Evolutionary conservation across 768 basidiomycete genomes (phyloP), one percentile per base, ranked within the genome.

Genomic region (Rhizopogon vinicolor): DNA sequence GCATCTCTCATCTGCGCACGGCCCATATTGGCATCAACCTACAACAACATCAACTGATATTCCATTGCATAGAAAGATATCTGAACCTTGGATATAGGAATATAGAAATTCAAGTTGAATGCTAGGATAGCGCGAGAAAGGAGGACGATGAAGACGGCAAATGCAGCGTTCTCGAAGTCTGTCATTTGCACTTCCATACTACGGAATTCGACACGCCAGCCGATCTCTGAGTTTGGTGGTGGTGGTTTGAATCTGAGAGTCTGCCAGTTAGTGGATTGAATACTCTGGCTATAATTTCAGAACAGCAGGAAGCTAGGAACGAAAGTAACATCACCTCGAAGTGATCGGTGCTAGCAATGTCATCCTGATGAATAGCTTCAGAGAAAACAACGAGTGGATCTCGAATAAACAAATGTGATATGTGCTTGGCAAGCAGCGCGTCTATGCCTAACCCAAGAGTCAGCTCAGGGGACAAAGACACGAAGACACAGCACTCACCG

Each of bases 181-280:
- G 97, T 98, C 67, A 98, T 83, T 66, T 98, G 97, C 3, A 98
- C 94, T 69, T 98, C 97, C 97, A 98, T 98, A 68, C 91, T 93
- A 55, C 97, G 80, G 73, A 99, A 99, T 69, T 99, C 97, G 5
- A 98, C 96, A 41, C 97, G 81, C 97, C 97, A 99, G 35, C 96
- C 97, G 53, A 98, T 98, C 7, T 84, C 69, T 5, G 96, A 93
- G 53, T 90, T 86, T 5, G 91, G 87, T 28, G 97, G 96, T 10
- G 97, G 97, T 2, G 97, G 97, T 68, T 99, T 99, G 82, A 99
- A 99, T 46, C 97, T 84, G 33, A 99, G 78, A 0, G 97, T 98
- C 74, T 99, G 97, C 97, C 97, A 99, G 65, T 98, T 99, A 4
- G 97, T 98, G 2, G 96, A 98, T 82, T 99, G 97, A 25, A 99